A percentile compares a stretch with the other conserved stretches of the same genome.
These are phyloP conservation scores for Botrytis galanthina DNA, from an alignment of 2,329 filamentous ascomycete genomes.

Conservation along the genomic window DNA sequence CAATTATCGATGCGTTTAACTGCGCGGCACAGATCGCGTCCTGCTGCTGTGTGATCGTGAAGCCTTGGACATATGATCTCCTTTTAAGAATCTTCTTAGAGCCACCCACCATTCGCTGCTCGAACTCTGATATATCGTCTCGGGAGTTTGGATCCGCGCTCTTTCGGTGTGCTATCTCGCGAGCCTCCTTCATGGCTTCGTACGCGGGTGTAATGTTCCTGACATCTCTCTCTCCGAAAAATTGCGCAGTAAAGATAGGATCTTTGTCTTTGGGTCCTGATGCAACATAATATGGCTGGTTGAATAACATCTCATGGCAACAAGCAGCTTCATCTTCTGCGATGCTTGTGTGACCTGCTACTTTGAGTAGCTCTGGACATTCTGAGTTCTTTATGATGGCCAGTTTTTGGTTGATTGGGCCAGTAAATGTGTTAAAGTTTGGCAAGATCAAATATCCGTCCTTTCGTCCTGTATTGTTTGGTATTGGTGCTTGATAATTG, in stretches of 20 bases:
- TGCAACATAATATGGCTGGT: not conserved
- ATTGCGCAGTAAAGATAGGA: not conserved
- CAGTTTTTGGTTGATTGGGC: not conserved
- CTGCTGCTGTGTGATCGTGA: not conserved
- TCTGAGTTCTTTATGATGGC: not conserved
- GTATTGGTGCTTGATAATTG: not conserved
- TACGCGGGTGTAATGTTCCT: not conserved
- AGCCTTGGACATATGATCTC: not conserved
- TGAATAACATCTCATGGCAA: not conserved
- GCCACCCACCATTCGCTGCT: not conserved
- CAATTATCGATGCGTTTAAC: not conserved
- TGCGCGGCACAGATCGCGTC: not conserved
- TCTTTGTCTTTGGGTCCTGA: not conserved
- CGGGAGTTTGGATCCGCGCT: not conserved
- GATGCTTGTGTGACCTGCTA: not conserved
- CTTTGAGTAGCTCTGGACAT: not conserved
- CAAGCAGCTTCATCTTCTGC: not conserved
- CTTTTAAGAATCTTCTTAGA: not conserved
- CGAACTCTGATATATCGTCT: not conserved
- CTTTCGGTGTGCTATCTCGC: not conserved
- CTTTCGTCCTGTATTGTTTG: too few species aligned
- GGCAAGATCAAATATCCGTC: not conserved
- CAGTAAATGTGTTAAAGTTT: not conserved
- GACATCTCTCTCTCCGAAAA: not conserved
- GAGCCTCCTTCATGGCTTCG: constrained; percentile 6